Evolutionary conservation across 2,329 filamentous ascomycete species (phyloP).

Genomic region (Lecanicillium sp.): DNA sequence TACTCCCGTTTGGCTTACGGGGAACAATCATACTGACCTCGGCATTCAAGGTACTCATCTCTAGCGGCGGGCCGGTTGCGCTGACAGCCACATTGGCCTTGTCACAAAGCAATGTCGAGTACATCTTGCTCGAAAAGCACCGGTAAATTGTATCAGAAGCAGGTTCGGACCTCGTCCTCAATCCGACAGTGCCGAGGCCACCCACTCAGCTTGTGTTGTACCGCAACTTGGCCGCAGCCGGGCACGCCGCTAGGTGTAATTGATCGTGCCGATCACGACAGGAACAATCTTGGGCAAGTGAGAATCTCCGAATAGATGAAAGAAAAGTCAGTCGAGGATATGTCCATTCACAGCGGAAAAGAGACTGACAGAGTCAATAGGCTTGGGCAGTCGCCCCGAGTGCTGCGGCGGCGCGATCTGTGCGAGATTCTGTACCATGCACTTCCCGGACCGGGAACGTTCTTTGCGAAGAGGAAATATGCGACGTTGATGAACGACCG

Average conservation of each 20-base stretch:
- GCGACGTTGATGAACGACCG: background rate
- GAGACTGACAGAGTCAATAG: too few species aligned
- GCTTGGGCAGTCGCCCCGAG: background rate
- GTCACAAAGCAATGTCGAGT: background rate
- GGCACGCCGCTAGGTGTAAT: background rate
- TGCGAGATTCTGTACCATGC: background rate
- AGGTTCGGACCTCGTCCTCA: background rate
- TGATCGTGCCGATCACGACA: background rate
- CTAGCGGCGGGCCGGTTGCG: constrained; percentile 9
- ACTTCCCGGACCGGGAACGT: background rate
- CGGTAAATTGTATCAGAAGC: background rate
- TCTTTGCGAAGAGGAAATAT: constrained; percentile 17
- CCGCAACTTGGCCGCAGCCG: background rate
- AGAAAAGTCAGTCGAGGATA: background rate
- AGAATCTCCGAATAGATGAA: background rate
- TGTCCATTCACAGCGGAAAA: background rate
- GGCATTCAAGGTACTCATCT: constrained; percentile 1
- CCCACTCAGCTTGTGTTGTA: background rate
- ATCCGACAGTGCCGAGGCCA: background rate
- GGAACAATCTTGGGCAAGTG: background rate
- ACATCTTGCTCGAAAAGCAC: constrained; percentile 5
- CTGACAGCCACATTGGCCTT: constrained; percentile 9
- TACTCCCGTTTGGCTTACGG: too few species aligned
- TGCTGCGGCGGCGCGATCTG: background rate
- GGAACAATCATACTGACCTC: too few species aligned